Conservation (phyloP, 331 rosid genomes). For the Quercus phellos region DNA sequence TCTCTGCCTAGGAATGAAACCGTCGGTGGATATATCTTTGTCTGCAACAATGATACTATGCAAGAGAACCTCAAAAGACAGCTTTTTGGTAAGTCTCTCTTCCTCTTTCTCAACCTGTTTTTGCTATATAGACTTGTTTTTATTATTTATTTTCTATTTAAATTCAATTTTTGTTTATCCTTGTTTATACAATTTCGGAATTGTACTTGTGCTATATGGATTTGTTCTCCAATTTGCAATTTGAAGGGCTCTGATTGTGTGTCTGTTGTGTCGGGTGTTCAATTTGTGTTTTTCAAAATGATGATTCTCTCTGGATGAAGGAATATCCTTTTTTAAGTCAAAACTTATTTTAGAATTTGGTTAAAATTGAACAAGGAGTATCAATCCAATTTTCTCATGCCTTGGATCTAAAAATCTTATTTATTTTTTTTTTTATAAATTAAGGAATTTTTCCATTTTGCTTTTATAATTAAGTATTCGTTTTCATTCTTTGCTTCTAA, state of each 20-base stretch:
- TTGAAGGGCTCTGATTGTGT: not conserved
- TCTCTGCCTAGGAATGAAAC: constrained; percentile 72
- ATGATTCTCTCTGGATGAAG: not conserved
- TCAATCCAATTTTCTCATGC: not conserved
- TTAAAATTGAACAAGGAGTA: not conserved
- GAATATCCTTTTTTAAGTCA: not conserved
- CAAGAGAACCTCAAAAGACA: constrained; percentile 72
- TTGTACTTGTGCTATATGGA: not conserved
- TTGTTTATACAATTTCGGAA: not conserved
- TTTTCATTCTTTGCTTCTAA: not conserved
- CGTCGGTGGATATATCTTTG: constrained; percentile 80
- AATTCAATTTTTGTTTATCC: not conserved
- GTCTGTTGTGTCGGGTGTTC: too few relatives aligned
- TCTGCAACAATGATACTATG: constrained; percentile 94
- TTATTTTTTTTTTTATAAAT: too few relatives aligned
- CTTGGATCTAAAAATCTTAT: not conserved
- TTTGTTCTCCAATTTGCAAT: not conserved
- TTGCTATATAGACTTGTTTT: not conserved
- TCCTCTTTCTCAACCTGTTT: not conserved
- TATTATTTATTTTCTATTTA: not conserved
- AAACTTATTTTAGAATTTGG: not conserved
- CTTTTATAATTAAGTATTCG: not conserved
- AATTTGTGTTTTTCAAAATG: not conserved
- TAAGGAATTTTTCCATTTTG: not conserved
- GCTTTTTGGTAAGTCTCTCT: constrained; percentile 56